phyloP scores from a whole-genome alignment of 2,329 filamentous ascomycete species.

The Cercospora zeae-maydis region DNA sequence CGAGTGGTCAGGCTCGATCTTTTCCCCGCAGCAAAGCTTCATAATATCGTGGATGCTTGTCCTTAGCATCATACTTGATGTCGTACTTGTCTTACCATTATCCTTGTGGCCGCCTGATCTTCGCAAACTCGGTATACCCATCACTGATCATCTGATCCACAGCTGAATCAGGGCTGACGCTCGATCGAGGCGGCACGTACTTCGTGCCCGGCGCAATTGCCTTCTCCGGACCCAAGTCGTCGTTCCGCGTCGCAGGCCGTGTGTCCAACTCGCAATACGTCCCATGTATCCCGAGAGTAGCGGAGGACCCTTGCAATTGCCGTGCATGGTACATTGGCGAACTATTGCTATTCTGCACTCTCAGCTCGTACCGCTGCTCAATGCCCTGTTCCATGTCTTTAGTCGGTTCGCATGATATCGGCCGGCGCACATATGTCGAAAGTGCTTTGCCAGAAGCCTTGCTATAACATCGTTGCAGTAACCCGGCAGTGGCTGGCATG shows the following conservation, averaged over 20 bases:
- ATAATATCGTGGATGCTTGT: background rate
- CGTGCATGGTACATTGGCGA: slow-evolving; percentile 3
- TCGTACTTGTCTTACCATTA: background rate
- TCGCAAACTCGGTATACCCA: slow-evolving; percentile 18
- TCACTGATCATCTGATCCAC: slow-evolving; percentile 20
- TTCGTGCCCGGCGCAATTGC: background rate
- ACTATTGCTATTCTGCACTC: slow-evolving; percentile 3
- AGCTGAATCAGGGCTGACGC: slow-evolving; percentile 3
- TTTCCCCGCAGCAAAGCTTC: background rate
- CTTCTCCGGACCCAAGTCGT: slow-evolving; percentile 5
- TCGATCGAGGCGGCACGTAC: slow-evolving; percentile 4
- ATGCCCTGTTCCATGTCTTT: slow-evolving; percentile 8
- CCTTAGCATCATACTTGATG: background rate
- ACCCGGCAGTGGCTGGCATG: slow-evolving; percentile 25
- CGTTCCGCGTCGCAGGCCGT: slow-evolving; percentile 2
- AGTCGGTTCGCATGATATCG: background rate
- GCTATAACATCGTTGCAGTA: slow-evolving; percentile 19
- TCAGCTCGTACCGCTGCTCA: slow-evolving; percentile 14
- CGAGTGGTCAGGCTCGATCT: background rate
- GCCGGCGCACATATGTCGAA: slow-evolving; percentile 11
- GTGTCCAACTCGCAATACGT: slow-evolving; percentile 3
- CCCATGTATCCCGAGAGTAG: background rate
- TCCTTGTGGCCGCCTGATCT: slow-evolving; percentile 10
- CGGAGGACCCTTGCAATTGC: background rate
- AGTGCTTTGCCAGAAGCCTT: slow-evolving; percentile 16